Evolutionary conservation across 495 filamentous ascomycete genomes (phyloP).

Genomic region (Podospora fimiseda): DNA sequence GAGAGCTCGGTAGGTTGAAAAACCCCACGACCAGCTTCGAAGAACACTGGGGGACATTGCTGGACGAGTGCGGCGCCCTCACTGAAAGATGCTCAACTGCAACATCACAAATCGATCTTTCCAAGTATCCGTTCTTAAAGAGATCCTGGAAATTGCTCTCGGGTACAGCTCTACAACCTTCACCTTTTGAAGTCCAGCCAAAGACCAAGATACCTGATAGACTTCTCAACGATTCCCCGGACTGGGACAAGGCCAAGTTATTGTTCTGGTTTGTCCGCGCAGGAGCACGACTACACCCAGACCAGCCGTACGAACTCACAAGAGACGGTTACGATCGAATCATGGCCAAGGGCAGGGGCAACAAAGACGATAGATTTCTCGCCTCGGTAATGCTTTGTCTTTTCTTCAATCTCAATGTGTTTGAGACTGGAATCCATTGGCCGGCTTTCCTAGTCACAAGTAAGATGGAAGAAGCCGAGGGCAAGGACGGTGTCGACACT

Average conservation of each 20-base stretch:
- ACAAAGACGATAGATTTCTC: not conserved
- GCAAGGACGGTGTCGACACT: too few relatives aligned
- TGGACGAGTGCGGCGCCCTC: not conserved
- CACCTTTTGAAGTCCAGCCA: constrained; percentile 27
- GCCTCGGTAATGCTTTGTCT: not conserved
- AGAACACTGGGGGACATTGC: constrained; percentile 14
- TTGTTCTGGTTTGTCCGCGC: constrained; percentile 34
- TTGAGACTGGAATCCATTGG: not conserved
- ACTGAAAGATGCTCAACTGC: not conserved
- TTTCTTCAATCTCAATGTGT: not conserved
- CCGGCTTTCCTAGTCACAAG: not conserved
- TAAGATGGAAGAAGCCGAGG: not conserved
- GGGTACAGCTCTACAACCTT: too few relatives aligned
- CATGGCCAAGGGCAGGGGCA: not conserved
- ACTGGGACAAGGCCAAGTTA: constrained; percentile 23
- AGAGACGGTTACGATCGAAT: not conserved
- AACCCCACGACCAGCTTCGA: constrained; percentile 6
- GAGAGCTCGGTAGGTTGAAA: not conserved
- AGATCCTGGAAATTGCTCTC: not conserved
- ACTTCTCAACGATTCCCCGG: constrained; percentile 24
- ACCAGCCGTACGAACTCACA: too few relatives aligned
- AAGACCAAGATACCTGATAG: constrained; percentile 26
- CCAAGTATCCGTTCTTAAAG: not conserved
- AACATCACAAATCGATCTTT: not conserved
- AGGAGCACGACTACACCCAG: constrained; percentile 21